Percentiles rank a stretch among this genome's conserved stretches.
Conservation (phyloP, 2,329 filamentous ascomycete species). For the Thermothelomyces thermophilus region DNA sequence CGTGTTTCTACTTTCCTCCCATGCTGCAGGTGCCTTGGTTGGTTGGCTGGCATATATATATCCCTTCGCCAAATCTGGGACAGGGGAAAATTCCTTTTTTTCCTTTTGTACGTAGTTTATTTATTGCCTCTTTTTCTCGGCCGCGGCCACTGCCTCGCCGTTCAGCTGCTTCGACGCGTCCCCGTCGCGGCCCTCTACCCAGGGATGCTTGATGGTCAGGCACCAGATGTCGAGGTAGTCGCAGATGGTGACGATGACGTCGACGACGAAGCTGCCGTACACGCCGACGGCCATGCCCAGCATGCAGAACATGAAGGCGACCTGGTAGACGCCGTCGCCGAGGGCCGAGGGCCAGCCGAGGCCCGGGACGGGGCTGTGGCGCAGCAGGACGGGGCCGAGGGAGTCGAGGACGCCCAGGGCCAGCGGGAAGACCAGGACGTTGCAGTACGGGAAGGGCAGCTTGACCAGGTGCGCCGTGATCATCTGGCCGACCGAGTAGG, state of each 20-base stretch:
- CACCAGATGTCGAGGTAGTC: conserved; percentile 99
- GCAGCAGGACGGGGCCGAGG: conserved; percentile 61
- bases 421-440: conserved; percentile 74
- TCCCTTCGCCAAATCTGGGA: too few species aligned
- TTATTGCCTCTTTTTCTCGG: conserved; percentile 36
- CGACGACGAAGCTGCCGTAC: conserved; percentile 96
- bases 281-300: conserved; percentile 78
- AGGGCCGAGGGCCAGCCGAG: conserved; percentile 72
- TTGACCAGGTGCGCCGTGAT: conserved; percentile 91
- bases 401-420: conserved; percentile 74
- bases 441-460: conserved; percentile 81
- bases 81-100: too few species aligned
- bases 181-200: conserved; percentile 40
- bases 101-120: too few species aligned
- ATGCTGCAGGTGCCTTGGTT: too few species aligned
- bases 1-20: not conserved
- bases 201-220: conserved; percentile 86
- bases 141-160: conserved; percentile 28
- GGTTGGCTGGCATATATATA: too few species aligned
- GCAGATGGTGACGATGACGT: conserved; percentile 95
- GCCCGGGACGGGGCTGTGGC: conserved; percentile 49
- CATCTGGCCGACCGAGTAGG: conserved; percentile 91
- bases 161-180: conserved; percentile 28
- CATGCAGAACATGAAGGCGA: conserved; percentile 75
- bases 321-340: conserved; percentile 74